These are phyloP conservation scores for Suillus plorans DNA, from an alignment of 768 basidiomycete species.

Conservation along the genomic window DNA sequence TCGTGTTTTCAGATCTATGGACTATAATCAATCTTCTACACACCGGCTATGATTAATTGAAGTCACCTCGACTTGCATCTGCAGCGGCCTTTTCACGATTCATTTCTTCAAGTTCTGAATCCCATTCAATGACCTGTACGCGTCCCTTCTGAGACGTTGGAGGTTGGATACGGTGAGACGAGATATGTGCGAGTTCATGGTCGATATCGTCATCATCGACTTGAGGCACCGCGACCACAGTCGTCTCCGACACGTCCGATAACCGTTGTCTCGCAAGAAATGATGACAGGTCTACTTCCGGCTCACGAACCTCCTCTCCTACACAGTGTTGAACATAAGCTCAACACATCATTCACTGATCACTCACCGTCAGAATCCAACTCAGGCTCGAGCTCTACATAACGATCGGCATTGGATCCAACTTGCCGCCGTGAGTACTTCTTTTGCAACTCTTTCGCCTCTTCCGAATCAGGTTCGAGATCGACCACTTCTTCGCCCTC, in stretches of 20 bases:
- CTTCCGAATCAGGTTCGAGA: constrained; percentile 41
- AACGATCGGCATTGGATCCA: constrained; percentile 72
- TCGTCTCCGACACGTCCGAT: constrained; percentile 29
- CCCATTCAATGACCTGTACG: constrained; percentile 66
- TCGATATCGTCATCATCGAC: constrained; percentile 60
- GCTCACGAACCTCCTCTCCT: constrained; percentile 69
- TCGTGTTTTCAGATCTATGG: constrained; percentile 55
- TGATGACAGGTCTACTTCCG: constrained; percentile 67
- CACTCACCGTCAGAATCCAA: constrained; percentile 67
- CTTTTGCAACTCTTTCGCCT: constrained; percentile 42
- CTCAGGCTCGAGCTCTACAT: constrained; percentile 67
- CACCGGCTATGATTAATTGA: not conserved
- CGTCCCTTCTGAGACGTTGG: constrained; percentile 57
- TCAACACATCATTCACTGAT: not conserved
- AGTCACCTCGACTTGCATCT: constrained; percentile 63
- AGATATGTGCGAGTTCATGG: constrained; percentile 52
- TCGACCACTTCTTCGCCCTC: constrained; percentile 52
- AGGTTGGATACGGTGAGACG: constrained; percentile 25
- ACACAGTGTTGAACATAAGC: not conserved
- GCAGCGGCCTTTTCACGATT: constrained; percentile 69
- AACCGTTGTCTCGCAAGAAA: constrained; percentile 67
- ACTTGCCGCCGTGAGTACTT: constrained; percentile 62
- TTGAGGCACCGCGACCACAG: constrained; percentile 23
- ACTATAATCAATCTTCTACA: not conserved
- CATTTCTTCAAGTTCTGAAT: constrained; percentile 61